A percentile compares a stretch with the other conserved stretches of the same genome.
phyloP scores from a whole-genome alignment of 176 grass and related monocot genomes.

The Ensete ventricosum region DNA sequence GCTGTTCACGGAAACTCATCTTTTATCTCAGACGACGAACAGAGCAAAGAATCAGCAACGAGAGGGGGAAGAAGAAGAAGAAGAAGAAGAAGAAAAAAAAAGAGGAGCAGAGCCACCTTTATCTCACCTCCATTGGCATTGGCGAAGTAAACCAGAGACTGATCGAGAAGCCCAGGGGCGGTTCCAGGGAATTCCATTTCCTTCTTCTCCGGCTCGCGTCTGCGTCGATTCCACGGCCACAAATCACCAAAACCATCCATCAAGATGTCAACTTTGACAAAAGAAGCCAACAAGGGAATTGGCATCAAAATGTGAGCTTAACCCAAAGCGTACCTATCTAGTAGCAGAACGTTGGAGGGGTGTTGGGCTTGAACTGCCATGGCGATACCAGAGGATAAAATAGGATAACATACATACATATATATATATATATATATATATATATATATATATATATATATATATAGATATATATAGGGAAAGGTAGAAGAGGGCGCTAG shows the following conservation, averaged over 20 bases:
- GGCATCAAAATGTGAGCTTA: background rate
- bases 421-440: background rate
- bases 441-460: background rate
- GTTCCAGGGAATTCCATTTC: conserved; percentile 31
- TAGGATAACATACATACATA: background rate
- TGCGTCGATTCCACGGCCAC: conserved; percentile 20
- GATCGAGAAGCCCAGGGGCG: conserved; percentile 7
- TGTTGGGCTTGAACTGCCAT: background rate
- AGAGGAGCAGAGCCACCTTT: background rate
- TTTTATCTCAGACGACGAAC: no score
- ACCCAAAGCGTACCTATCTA: background rate
- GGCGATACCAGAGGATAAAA: background rate
- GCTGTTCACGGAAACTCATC: conserved; percentile 18
- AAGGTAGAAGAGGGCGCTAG: background rate
- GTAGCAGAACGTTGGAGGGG: background rate
- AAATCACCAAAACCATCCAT: background rate
- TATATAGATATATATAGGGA: background rate
- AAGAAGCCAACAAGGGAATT: background rate
- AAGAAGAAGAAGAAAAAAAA: no score
- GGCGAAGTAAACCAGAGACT: conserved; percentile 24
- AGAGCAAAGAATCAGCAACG: no score
- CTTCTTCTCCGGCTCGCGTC: conserved; percentile 51
- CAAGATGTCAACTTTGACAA: background rate
- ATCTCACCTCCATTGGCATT: conserved; percentile 23
- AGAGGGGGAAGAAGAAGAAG: no score